These are phyloP conservation scores for Pseudisothecium myosuroides DNA, from an alignment of 225 moss, liverwort and hornwort genomes.

Conservation along the genomic window DNA sequence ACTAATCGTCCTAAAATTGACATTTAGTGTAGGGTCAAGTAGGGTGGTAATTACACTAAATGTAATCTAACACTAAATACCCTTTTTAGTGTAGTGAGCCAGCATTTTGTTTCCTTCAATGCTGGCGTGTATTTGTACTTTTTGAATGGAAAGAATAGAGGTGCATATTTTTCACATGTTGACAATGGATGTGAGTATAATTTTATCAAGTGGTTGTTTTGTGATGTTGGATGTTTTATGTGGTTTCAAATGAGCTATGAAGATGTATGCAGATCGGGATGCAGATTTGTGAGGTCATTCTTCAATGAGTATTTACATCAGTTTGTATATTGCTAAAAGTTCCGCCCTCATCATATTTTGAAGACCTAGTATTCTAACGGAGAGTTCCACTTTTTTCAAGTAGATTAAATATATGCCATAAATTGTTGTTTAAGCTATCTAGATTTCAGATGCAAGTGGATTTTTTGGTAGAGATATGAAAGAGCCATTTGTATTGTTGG, in stretches of 20 bases:
- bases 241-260: neutral
- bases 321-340: neutral
- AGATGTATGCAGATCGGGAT: accelerated
- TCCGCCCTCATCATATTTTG: neutral
- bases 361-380: neutral
- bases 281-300: accelerated
- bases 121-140: neutral
- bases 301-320: neutral
- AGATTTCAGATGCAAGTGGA: neutral
- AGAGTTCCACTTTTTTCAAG: neutral
- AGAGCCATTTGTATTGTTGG: neutral
- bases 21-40: no score
- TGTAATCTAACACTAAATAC: no score
- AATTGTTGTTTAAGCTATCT: accelerated
- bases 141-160: neutral
- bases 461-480: neutral
- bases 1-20: no score
- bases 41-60: no score
- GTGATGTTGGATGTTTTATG: neutral
- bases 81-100: no score
- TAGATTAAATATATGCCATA: neutral
- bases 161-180: neutral
- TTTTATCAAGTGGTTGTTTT: neutral
- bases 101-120: neutral
- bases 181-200: neutral